Base-by-base conservation (phyloP, 83 land plant genomes). In the Picea engelmannii region DNA sequence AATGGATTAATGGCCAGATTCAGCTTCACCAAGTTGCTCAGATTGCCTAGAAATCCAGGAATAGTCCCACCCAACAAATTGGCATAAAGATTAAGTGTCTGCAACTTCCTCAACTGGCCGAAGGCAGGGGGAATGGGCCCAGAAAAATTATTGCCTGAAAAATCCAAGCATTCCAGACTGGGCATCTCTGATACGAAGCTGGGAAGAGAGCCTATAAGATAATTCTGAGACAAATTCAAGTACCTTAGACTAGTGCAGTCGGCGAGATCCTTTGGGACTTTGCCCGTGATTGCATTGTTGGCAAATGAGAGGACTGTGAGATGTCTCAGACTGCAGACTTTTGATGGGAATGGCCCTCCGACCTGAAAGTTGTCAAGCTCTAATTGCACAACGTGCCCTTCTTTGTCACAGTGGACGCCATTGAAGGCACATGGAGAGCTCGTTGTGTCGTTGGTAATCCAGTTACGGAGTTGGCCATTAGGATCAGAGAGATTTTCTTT, bases 1-100 rank as follows among this genome's bases (percentile, higher is more conserved):
- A 88, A 88, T n/a, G 70, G 79, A 31, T 92, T 92, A 42, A 90
- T 89, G 3, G 91, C 92, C 38, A 92, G 27, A 40, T 85, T 86
- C 44, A 92, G 62, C 1, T 12, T 0, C 18, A 20, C 18, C 5
- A 92, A 79, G 31, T 55, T 70, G 2, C 81, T 82, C 84, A 90
- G 71, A 24, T 80, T 83, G 8, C 31, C 24, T 23, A 92, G 81
- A 38, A 80, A 84, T 84, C 87, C 87, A 8, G 93, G 95, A 74
- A 92, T 88, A 6, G 66, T n/a, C 4, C 91, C 95, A 38, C 88
- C 79, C 80, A 90, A 83, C 10, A 81, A 83, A 52, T 88, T 90
- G 27, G 47, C 18, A 42, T 84, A 85, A 38, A 90, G 68, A 66
- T 87, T 85, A 63, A 92, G 83, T 27, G 60, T n/a, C 65, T 58